These are phyloP conservation scores for Mycena chlorophos DNA, from an alignment of 768 basidiomycete genomes.

Conservation along the genomic window DNA sequence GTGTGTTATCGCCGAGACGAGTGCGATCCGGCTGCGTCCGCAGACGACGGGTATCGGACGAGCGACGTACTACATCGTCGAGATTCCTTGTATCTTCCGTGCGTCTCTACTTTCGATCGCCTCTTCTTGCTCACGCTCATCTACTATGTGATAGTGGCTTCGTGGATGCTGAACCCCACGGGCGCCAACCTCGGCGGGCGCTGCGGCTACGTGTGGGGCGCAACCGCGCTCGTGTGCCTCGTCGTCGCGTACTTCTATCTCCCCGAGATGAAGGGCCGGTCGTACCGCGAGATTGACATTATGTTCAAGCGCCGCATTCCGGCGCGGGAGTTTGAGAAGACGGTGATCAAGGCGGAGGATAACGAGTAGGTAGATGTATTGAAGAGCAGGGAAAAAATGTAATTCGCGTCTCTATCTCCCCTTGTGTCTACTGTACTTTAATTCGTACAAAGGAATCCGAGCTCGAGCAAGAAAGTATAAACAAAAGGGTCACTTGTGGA, in stretches of 20 bases:
- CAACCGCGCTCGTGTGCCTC: slow-evolving; percentile 3
- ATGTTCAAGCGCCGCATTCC: slow-evolving; percentile 18
- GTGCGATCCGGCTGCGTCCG: slow-evolving; percentile 16
- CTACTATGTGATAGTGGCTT: background rate
- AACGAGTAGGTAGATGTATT: too few relatives aligned
- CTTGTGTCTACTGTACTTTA: too few relatives aligned
- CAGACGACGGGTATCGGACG: slow-evolving; percentile 21
- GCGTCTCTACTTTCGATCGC: background rate
- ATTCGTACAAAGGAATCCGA: too few relatives aligned
- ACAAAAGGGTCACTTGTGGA: too few relatives aligned
- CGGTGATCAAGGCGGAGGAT: slow-evolving; percentile 9
- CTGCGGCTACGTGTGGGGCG: slow-evolving; percentile 23
- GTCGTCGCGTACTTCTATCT: slow-evolving; percentile 16
- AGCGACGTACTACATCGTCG: slow-evolving; percentile 21
- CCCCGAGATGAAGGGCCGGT: slow-evolving; percentile 22
- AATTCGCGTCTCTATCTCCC: too few relatives aligned
- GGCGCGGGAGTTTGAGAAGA: slow-evolving; percentile 16
- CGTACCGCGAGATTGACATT: slow-evolving; percentile 22
- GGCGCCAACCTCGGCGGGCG: slow-evolving; percentile 21
- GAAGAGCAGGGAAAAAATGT: too few relatives aligned
- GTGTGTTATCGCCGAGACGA: slow-evolving; percentile 18
- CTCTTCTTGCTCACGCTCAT: background rate
- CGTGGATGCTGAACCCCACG: slow-evolving; percentile 22
- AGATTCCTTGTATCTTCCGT: slow-evolving; percentile 23
- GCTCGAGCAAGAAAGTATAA: too few relatives aligned